Conservation (phyloP, 2,329 filamentous ascomycete genomes). For the Penicillium sp. region DNA sequence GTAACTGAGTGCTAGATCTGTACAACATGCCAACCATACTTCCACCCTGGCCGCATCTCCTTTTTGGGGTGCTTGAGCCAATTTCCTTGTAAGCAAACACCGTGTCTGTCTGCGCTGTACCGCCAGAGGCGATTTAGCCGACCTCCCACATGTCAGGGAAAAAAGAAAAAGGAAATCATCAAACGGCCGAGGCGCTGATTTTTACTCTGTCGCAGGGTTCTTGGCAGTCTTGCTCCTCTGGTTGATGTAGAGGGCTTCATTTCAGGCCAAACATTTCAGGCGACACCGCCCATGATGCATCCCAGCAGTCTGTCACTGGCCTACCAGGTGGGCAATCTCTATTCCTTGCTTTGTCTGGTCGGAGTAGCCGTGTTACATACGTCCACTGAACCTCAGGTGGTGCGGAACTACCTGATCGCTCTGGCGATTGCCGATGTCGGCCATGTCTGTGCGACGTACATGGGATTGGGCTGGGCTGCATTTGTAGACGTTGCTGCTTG, state of each 20-base stretch:
- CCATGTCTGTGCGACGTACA: conserved; percentile 58
- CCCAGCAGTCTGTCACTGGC: conserved; percentile 51
- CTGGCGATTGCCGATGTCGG: conserved; percentile 61
- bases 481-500: conserved; percentile 52
- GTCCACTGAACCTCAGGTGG: conserved; percentile 59
- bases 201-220: conserved; percentile 43
- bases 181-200: neutral
- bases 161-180: conserved; percentile 1
- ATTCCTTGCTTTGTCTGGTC: conserved; percentile 59
- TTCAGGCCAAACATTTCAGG: conserved; percentile 51
- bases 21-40: conserved; percentile 44
- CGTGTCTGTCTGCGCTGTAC: too few species aligned
- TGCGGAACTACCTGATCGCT: conserved; percentile 61
- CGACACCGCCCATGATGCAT: conserved; percentile 23
- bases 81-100: conserved; percentile 54
- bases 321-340: conserved; percentile 64
- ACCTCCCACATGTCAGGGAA: neutral
- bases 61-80: conserved; percentile 65
- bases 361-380: conserved; percentile 59
- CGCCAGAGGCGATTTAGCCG: neutral
- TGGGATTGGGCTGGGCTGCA: conserved; percentile 51
- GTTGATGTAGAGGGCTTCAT: conserved; percentile 58
- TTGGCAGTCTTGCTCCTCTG: conserved; percentile 54
- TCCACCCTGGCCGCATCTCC: conserved; percentile 56
- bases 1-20: neutral